Conservation (phyloP, 2,329 filamentous ascomycete genomes). For the Microdochium bolleyi region DNA sequence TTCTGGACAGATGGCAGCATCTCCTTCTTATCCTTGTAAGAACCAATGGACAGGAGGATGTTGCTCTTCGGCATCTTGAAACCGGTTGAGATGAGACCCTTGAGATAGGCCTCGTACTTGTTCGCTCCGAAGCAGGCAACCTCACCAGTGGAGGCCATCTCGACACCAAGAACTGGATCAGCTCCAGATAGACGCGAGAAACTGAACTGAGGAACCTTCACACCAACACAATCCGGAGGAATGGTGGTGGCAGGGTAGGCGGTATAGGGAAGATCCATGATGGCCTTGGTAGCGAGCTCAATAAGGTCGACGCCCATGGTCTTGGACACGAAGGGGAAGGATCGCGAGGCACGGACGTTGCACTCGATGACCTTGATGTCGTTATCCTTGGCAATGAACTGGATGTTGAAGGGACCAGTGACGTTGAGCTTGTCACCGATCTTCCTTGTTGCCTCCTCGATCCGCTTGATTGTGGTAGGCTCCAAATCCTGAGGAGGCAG, state of each 20-base stretch:
- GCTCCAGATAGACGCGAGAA: constrained; percentile 96
- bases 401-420: constrained; percentile 96
- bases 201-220: constrained; percentile 98
- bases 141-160: constrained; percentile 98
- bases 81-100: constrained; percentile 89
- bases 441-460: constrained; percentile 91
- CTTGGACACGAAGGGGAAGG: constrained; percentile 97
- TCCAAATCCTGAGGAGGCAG: constrained; percentile 90
- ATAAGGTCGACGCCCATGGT: constrained; percentile 97
- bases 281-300: constrained; percentile 97
- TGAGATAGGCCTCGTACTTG: constrained; percentile 97
- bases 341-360: constrained; percentile 92
- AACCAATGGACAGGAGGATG: constrained; percentile 89
- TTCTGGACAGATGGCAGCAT: constrained; percentile 90
- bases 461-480: constrained; percentile 77
- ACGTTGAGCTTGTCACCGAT: constrained; percentile 92
- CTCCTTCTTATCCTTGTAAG: constrained; percentile 96
- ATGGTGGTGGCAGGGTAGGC: constrained; percentile 76
- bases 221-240: constrained; percentile 76
- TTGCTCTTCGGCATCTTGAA: constrained; percentile 96
- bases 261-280: constrained; percentile 74
- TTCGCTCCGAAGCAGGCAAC: constrained; percentile 93
- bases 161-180: constrained; percentile 91
- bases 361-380: constrained; percentile 99
- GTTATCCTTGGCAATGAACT: constrained; percentile 99